These are phyloP conservation scores for Tardiomyces blankii DNA, from an alignment of 1,139 yeast genomes.

Conservation along the genomic window DNA sequence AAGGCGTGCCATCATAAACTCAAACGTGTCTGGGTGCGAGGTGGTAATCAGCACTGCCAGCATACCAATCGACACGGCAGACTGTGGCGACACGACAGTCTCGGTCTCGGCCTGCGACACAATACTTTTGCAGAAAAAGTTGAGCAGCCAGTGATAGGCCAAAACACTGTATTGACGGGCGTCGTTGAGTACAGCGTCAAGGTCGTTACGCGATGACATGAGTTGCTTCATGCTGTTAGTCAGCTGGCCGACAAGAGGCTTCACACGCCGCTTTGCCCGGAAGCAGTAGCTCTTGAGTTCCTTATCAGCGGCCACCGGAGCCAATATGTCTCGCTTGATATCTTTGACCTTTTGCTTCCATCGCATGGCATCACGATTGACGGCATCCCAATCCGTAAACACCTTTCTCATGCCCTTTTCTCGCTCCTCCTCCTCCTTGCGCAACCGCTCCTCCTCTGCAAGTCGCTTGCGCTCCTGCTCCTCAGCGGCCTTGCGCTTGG, in stretches of 20 bases:
- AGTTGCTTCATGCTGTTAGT: conserved; percentile 62
- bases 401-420: conserved; percentile 9
- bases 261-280: conserved; percentile 56
- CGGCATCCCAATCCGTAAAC: conserved; percentile 29
- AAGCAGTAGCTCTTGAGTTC: conserved; percentile 30
- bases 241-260: conserved; percentile 85
- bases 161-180: conserved; percentile 35
- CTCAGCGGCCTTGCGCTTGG: conserved; percentile 2
- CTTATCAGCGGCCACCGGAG: conserved; percentile 23
- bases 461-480: neutral
- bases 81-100: conserved; percentile 65
- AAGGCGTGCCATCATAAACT: conserved; percentile 64
- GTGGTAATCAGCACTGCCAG: conserved; percentile 46
- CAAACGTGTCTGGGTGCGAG: conserved; percentile 53
- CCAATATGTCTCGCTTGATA: conserved; percentile 40
- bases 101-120: conserved; percentile 92
- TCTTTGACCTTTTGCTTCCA: conserved; percentile 46
- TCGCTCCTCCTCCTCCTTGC: neutral
- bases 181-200: conserved; percentile 37
- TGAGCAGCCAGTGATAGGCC: conserved; percentile 62
- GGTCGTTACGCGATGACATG: conserved; percentile 35
- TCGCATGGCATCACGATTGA: conserved; percentile 38
- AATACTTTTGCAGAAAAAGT: conserved; percentile 72
- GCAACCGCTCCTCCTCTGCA: neutral
- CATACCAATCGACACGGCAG: conserved; percentile 72